phyloP scores from a whole-genome alignment of 2,329 filamentous ascomycete genomes.

The Aquanectria penicillioides region DNA sequence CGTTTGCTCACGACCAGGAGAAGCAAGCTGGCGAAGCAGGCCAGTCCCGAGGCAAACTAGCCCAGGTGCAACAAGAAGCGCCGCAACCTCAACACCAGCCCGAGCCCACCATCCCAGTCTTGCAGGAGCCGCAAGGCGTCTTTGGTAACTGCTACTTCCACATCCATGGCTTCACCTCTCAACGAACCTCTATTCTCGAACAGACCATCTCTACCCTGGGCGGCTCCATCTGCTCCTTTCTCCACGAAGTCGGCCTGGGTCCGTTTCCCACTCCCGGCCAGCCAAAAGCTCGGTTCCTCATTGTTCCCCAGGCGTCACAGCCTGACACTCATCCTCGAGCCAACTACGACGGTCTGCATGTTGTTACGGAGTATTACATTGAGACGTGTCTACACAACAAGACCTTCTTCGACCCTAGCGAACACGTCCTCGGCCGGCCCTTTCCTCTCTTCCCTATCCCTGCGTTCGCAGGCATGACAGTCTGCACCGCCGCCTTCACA shows the following conservation, averaged over 20 bases:
- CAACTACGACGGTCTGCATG: conserved; percentile 52
- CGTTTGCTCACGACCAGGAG: conserved; percentile 41
- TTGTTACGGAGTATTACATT: conserved; percentile 92
- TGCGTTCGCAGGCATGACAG: conserved; percentile 74
- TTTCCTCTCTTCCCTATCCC: conserved; percentile 76
- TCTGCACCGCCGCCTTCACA: conserved; percentile 85
- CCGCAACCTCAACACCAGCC: conserved; percentile 14
- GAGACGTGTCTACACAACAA: conserved; percentile 88
- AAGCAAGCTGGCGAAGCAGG: conserved; percentile 16
- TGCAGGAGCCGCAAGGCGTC: conserved; percentile 49
- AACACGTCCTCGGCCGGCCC: conserved; percentile 80
- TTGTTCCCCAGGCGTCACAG: conserved; percentile 64
- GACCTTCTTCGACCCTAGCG: conserved; percentile 72
- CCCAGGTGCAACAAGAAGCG: background rate
- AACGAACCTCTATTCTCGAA: conserved; percentile 59
- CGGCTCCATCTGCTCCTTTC: conserved; percentile 54
- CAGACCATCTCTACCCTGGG: conserved; percentile 60
- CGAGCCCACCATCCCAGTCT: conserved; percentile 18
- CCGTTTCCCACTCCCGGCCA: conserved; percentile 37
- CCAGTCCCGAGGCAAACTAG: conserved; percentile 15
- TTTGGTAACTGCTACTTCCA: conserved; percentile 68
- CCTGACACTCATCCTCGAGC: conserved; percentile 55
- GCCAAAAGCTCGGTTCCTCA: conserved; percentile 56
- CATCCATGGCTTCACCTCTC: conserved; percentile 66
- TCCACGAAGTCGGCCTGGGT: conserved; percentile 52